Conservation (phyloP, 257 asterid species). For the Scutellaria barbata region DNA sequence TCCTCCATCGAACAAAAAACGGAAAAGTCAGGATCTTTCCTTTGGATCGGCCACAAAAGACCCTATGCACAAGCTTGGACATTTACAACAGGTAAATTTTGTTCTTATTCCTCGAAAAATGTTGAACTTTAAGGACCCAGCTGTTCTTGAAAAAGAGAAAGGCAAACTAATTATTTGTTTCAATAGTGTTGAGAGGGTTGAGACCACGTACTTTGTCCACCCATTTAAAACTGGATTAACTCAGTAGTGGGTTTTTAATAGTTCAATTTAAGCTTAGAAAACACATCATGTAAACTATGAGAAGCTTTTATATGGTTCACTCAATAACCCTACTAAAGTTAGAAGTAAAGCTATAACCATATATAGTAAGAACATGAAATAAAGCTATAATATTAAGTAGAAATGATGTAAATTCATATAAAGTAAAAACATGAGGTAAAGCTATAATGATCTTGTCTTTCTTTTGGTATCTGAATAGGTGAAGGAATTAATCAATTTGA, state of each 20-base stretch:
- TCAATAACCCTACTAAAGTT: background rate
- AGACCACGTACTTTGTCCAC: background rate
- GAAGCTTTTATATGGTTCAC: background rate
- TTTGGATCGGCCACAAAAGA: slow-evolving; percentile 66
- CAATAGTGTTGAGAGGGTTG: background rate
- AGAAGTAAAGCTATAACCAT: slow-evolving; percentile 3
- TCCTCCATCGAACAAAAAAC: slow-evolving; percentile 76
- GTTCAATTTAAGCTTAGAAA: background rate
- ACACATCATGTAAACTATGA: slow-evolving; percentile 4
- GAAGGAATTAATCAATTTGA: background rate
- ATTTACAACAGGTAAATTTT: slow-evolving; percentile 65
- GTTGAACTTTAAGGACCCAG: background rate
- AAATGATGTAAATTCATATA: background rate
- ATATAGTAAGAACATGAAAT: background rate
- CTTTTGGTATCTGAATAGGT: no score
- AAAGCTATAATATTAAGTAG: no score
- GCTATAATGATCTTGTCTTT: no score
- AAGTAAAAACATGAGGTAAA: background rate
- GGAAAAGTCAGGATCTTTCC: slow-evolving; percentile 72
- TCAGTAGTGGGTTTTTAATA: background rate
- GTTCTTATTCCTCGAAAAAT: slow-evolving; percentile 24
- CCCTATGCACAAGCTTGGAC: slow-evolving; percentile 51
- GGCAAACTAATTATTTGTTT: background rate
- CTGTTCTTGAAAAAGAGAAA: no score
- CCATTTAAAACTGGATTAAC: background rate